Percentiles rank a stretch among this genome's conserved stretches.
These are phyloP conservation scores for Pisolithus orientalis DNA, from an alignment of 768 basidiomycete genomes.

Conservation along the genomic window DNA sequence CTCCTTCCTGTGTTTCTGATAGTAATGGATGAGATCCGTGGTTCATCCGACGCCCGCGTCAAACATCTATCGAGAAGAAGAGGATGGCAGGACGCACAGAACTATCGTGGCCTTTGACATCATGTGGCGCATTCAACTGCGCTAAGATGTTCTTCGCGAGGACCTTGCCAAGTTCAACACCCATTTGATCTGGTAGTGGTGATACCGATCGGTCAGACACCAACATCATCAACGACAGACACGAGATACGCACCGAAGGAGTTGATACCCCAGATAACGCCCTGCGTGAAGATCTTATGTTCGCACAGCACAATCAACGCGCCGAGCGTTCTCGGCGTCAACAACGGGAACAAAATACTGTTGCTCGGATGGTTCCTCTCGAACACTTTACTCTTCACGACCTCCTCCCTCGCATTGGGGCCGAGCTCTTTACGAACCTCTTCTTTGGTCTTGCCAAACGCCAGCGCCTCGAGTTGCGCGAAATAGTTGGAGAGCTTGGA, in stretches of 20 bases:
- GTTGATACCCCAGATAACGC: slow-evolving; percentile 98
- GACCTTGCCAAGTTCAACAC: slow-evolving; percentile 96
- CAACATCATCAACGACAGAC: not conserved
- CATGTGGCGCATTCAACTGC: slow-evolving; percentile 73
- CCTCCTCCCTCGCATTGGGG: slow-evolving; percentile 66
- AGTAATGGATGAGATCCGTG: slow-evolving; percentile 94
- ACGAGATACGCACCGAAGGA: slow-evolving; percentile 68
- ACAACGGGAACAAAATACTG: slow-evolving; percentile 88
- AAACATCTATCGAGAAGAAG: not conserved
- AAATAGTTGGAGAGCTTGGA: slow-evolving; percentile 99
- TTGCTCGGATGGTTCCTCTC: slow-evolving; percentile 97
- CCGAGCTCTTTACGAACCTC: slow-evolving; percentile 69
- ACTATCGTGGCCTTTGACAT: slow-evolving; percentile 85
- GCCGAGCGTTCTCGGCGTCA: slow-evolving; percentile 86
- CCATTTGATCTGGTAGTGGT: slow-evolving; percentile 82
- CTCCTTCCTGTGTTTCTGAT: slow-evolving; percentile 83
- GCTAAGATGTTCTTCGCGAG: slow-evolving; percentile 93
- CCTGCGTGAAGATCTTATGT: slow-evolving; percentile 99
- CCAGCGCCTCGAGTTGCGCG: slow-evolving; percentile 95
- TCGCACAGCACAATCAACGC: slow-evolving; percentile 90
- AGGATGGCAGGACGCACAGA: slow-evolving; percentile 39
- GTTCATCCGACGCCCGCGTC: slow-evolving; percentile 46
- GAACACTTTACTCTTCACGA: slow-evolving; percentile 97
- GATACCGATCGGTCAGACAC: not conserved
- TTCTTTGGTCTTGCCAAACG: slow-evolving; percentile 95